phyloP scores from a whole-genome alignment of 2,329 filamentous ascomycete species.

The Calycina herbarum region DNA sequence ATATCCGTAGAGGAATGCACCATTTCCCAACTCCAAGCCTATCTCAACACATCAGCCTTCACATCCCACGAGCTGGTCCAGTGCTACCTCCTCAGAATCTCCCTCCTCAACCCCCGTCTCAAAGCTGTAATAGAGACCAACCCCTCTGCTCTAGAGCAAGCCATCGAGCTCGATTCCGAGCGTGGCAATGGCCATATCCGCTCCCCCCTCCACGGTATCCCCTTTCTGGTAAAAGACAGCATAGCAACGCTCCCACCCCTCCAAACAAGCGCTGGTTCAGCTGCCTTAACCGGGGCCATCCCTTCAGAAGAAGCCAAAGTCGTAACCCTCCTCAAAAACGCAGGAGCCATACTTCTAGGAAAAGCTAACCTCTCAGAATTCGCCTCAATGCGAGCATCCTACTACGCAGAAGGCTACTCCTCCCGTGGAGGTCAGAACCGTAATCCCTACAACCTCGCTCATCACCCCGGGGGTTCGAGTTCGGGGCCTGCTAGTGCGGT shows the following conservation, averaged over 20 bases:
- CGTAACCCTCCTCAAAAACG: constrained; percentile 59
- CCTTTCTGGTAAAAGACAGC: constrained; percentile 74
- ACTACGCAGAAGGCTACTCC: constrained; percentile 69
- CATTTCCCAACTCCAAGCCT: constrained; percentile 64
- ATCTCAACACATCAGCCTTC: constrained; percentile 35
- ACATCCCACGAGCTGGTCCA: constrained; percentile 57
- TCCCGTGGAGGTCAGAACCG: constrained; percentile 63
- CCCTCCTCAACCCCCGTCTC: constrained; percentile 58
- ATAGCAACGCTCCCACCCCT: constrained; percentile 68
- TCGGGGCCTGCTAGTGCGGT: constrained; percentile 67
- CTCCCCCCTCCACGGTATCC: constrained; percentile 73
- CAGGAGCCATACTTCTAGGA: constrained; percentile 65
- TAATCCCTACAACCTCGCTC: constrained; percentile 67
- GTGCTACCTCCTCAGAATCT: constrained; percentile 62
- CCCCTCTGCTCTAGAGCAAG: constrained; percentile 65
- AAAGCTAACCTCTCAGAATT: constrained; percentile 73
- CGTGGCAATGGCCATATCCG: constrained; percentile 55
- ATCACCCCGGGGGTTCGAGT: constrained; percentile 68
- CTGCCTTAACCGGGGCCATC: constrained; percentile 63
- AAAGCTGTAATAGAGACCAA: constrained; percentile 68
- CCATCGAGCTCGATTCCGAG: constrained; percentile 59
- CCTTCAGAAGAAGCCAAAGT: constrained; percentile 69
- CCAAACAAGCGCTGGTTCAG: constrained; percentile 72
- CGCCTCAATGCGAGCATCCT: constrained; percentile 69
- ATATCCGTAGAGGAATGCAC: constrained; percentile 67